Conservation (phyloP, 257 asterid genomes). For the Osmanthus fragrans region DNA sequence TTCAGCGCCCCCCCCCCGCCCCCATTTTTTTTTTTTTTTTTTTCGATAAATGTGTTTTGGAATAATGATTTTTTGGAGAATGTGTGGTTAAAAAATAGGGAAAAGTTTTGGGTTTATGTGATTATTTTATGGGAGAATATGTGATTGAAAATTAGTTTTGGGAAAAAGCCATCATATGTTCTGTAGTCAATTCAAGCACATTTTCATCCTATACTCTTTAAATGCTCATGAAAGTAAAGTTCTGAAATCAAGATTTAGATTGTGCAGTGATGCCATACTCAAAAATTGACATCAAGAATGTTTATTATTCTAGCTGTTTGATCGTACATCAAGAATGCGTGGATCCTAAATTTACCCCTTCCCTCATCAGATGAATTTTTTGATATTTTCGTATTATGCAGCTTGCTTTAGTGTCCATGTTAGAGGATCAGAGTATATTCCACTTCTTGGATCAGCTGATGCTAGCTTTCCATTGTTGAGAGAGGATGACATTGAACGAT, state of each 20-base stretch:
- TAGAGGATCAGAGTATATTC: constrained; percentile 90
- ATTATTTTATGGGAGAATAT: no score
- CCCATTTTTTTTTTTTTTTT: no score
- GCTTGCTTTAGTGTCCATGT: constrained; percentile 96
- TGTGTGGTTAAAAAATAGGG: no score
- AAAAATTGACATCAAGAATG: not conserved
- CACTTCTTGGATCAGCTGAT: constrained; percentile 70
- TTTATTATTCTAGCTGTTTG: not conserved
- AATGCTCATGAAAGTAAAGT: not conserved
- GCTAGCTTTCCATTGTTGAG: constrained; percentile 49
- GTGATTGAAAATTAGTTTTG: no score
- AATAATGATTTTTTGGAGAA: no score
- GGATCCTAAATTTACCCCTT: not conserved
- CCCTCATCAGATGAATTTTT: constrained; percentile 18
- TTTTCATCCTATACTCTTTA: not conserved
- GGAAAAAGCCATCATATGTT: no score
- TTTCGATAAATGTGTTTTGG: no score
- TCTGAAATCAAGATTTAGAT: not conserved
- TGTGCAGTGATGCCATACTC: not conserved
- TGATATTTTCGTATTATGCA: constrained; percentile 42
- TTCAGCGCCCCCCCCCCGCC: no score
- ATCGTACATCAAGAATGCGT: not conserved
- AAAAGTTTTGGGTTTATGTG: no score
- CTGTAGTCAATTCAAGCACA: not conserved
- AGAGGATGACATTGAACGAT: constrained; percentile 48